Evolutionary conservation across 768 basidiomycete genomes (phyloP).

Genomic region (Podaxis mareebaensis): DNA sequence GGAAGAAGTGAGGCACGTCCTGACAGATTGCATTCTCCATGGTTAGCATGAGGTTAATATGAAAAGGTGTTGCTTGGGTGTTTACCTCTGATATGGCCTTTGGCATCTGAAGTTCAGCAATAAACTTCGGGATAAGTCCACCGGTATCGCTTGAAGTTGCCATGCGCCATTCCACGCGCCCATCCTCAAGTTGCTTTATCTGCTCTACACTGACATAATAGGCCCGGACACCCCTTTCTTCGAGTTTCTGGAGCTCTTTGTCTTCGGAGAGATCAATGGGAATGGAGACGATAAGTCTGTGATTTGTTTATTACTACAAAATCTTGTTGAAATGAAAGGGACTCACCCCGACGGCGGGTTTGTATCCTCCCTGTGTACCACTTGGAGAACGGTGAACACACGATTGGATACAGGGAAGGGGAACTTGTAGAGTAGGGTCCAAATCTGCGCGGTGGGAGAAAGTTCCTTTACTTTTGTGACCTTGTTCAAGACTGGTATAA

Average conservation of each 20-base stretch:
- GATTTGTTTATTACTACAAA: conserved; percentile 26
- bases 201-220: conserved; percentile 73
- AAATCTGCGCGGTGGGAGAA: conserved; percentile 64
- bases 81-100: conserved; percentile 63
- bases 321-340: background rate
- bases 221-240: conserved; percentile 65
- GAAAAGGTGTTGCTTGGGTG: background rate
- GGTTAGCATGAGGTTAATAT: background rate
- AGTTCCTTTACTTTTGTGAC: conserved; percentile 62
- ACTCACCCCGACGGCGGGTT: conserved; percentile 63
- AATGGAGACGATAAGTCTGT: conserved; percentile 58
- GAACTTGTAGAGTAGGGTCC: conserved; percentile 75
- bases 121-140: conserved; percentile 64
- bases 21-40: conserved; percentile 24
- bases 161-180: conserved; percentile 77
- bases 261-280: conserved; percentile 67
- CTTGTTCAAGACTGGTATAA: conserved; percentile 63
- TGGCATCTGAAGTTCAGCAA: conserved; percentile 62
- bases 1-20: conserved; percentile 75
- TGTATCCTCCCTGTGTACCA: conserved; percentile 50
- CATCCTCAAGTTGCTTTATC: conserved; percentile 60
- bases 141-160: conserved; percentile 74
- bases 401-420: conserved; percentile 70
- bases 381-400: conserved; percentile 74
- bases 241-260: conserved; percentile 56